Percentiles rank a stretch among this genome's conserved stretches.
Conservation (phyloP, 2,329 filamentous ascomycete species). For the Scedosporium apiospermum region DNA sequence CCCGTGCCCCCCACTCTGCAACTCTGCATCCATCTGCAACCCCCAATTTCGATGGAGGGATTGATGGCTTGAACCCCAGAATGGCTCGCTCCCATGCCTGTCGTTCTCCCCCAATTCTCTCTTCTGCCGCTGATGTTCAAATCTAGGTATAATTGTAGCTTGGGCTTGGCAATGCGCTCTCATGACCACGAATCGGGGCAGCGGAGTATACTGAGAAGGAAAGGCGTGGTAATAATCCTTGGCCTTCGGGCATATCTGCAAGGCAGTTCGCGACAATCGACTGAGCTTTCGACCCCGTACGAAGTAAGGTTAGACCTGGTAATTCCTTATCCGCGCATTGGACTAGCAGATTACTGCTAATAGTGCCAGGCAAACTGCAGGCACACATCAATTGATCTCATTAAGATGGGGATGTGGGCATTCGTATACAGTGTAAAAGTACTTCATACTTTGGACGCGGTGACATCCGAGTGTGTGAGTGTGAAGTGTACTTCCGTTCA, state of each 20-base stretch:
- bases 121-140: neutral
- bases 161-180: neutral
- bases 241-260: neutral
- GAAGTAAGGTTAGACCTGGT: neutral
- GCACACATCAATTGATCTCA: too few species aligned
- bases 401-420: neutral
- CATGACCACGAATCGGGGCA: neutral
- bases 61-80: neutral
- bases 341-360: neutral
- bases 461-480: neutral
- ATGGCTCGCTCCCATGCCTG: neutral
- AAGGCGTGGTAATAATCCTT: neutral
- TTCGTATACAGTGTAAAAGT: neutral
- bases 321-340: slow-evolving; percentile 1
- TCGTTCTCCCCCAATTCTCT: neutral
- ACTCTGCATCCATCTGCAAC: neutral
- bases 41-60: neutral
- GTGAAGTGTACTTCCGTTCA: neutral
- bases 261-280: neutral
- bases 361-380: neutral
- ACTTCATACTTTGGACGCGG: neutral
- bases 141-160: neutral
- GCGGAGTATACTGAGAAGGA: neutral
- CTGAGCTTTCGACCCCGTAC: neutral
- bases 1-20: neutral